phyloP scores from a whole-genome alignment of 768 basidiomycete species.

The Suillus subluteus region DNA sequence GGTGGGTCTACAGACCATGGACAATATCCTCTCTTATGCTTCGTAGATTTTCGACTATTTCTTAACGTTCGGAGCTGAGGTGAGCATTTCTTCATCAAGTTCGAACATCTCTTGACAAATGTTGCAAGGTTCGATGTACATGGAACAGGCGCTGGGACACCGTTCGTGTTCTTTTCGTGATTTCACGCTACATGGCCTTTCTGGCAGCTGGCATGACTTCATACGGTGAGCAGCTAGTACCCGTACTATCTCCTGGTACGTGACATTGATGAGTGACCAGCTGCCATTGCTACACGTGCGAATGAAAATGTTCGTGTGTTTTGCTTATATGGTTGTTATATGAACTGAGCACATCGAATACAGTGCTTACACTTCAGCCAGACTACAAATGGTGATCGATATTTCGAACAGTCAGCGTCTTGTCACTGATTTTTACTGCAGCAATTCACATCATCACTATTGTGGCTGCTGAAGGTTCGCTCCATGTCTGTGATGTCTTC shows the following conservation, averaged over 20 bases:
- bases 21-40: not conserved
- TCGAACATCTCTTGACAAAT: not conserved
- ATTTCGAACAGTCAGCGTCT: not conserved
- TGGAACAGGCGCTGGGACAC: conserved; percentile 11
- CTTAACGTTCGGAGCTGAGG: not conserved
- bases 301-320: not conserved
- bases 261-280: not conserved
- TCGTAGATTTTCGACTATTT: conserved; percentile 5
- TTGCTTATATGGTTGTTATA: not conserved
- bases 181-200: conserved; percentile 13
- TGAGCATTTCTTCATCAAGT: not conserved
- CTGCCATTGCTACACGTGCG: not conserved
- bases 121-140: conserved; percentile 4
- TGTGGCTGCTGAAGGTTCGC: conserved; percentile 5
- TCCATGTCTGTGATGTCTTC: not conserved
- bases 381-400: conserved; percentile 4
- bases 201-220: conserved; percentile 13
- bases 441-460: conserved; percentile 9
- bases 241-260: not conserved
- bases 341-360: not conserved
- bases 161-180: conserved; percentile 4
- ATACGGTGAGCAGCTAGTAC: conserved; percentile 8
- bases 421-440: not conserved
- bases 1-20: not conserved
- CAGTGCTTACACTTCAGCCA: not conserved